Percentiles rank a stretch among this genome's conserved stretches.
phyloP scores from a whole-genome alignment of 2,329 filamentous ascomycete genomes.

The Didymella arachidicola region DNA sequence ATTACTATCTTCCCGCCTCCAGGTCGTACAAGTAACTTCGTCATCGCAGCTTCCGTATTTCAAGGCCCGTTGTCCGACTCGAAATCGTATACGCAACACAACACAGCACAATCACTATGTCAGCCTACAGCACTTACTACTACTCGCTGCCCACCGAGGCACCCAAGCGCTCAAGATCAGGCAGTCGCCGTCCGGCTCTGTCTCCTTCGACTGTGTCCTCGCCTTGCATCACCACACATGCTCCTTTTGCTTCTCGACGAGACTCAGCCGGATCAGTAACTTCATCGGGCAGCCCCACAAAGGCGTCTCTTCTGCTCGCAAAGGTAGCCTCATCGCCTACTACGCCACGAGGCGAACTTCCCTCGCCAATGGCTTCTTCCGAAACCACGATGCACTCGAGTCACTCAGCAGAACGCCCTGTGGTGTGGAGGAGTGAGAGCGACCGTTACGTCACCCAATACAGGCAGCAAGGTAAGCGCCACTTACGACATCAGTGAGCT shows the following conservation, averaged over 20 bases:
- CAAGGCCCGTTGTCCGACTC: slow-evolving; percentile 27
- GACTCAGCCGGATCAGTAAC: slow-evolving; percentile 44
- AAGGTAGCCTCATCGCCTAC: slow-evolving; percentile 54
- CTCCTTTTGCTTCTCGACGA: slow-evolving; percentile 50
- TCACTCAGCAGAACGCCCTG: slow-evolving; percentile 42
- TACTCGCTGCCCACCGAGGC: slow-evolving; percentile 50
- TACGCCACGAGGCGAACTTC: slow-evolving; percentile 49
- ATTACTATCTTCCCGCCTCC: slow-evolving; percentile 39
- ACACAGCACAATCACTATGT: slow-evolving; percentile 41
- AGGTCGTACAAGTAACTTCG: slow-evolving; percentile 18
- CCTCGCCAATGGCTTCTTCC: slow-evolving; percentile 42
- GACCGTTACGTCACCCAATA: slow-evolving; percentile 49
- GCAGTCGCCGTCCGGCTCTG: slow-evolving; percentile 54
- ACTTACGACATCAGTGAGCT: not conserved
- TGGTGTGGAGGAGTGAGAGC: slow-evolving; percentile 48
- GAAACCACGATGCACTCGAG: slow-evolving; percentile 38
- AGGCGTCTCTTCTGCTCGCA: slow-evolving; percentile 53
- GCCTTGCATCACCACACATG: slow-evolving; percentile 54
- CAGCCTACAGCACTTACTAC: slow-evolving; percentile 48
- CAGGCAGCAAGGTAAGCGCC: slow-evolving; percentile 48
- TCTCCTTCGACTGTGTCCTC: slow-evolving; percentile 57
- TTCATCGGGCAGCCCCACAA: slow-evolving; percentile 51
- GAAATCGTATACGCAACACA: slow-evolving; percentile 24
- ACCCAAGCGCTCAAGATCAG: slow-evolving; percentile 45
- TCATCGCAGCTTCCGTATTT: slow-evolving; percentile 26